Base-by-base conservation (phyloP, 139 green algal species). In the Ettlia oleoabundans region DNA sequence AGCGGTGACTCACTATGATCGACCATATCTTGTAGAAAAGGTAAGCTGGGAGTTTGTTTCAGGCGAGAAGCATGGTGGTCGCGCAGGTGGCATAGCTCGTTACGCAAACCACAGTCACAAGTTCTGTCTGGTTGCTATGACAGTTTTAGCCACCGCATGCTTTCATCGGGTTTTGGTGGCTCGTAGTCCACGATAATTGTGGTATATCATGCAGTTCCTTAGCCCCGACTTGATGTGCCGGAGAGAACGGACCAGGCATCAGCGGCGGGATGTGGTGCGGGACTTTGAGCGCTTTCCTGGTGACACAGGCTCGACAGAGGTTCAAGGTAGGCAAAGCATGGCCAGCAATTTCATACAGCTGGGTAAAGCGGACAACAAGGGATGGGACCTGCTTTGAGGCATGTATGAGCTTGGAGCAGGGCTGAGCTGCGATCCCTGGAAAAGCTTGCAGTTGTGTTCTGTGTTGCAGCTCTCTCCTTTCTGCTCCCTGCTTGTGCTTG, bases 271-370 rank as follows among this genome's bases (percentile, higher is more conserved):
- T 22, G 43, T 84, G 6, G 37, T 63, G 28, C n/a, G 86, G 13
- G 63, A 79, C 9, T 93, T 89, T 71, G 76, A 91, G 55, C 75
- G 89, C 10, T 89, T 85, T 58, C 71, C 80, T 21, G 89, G 89
- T 0, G 89, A 93, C 72, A 90, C 81, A 4, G 89, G 89, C 10
- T 88, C 80, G 28, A 84, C 89, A 47, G 89, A 93, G 68, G 89
- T 93, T 33, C 89, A 93, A 70, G 86, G 88, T 90, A 61, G n/a
- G 70, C 8, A 42, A 18, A 62, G 68, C 41, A 61, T 21, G n/a
- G 21, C 38, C 40, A 22, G 68, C 38, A 32, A 24, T 75, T 30
- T 28, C 66, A 47, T 28, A 18, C 13, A 13, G 21, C 66, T 53
- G 32, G 18, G n/a, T n/a, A n/a, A n/a, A n/a, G n/a, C n/a, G n/a